Evolutionary conservation across 208 protist species (phyloP).

Genomic region (Crithidia sp.): DNA sequence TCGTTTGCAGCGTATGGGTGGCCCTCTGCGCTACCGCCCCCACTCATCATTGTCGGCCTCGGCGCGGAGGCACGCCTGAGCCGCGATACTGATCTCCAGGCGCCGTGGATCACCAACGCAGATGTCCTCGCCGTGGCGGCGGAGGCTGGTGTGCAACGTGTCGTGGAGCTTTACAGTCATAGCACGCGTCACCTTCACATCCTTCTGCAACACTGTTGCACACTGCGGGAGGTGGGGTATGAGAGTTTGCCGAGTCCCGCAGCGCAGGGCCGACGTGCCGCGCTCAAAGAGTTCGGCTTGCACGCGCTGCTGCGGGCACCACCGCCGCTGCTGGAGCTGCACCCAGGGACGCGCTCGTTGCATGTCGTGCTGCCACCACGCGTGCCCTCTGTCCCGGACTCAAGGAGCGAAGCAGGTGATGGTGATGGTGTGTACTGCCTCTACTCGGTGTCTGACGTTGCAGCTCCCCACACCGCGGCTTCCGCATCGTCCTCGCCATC

Average conservation of each 20-base stretch:
- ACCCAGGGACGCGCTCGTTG: constrained; percentile 10
- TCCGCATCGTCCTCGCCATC: too few relatives aligned
- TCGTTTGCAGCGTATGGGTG: background rate
- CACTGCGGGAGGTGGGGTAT: constrained; percentile 21
- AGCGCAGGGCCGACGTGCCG: constrained; percentile 19
- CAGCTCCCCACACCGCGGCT: background rate
- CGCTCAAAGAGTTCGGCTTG: constrained; percentile 14
- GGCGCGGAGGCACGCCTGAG: constrained; percentile 29
- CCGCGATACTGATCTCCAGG: background rate
- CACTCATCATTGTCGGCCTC: constrained; percentile 41
- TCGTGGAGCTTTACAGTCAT: constrained; percentile 43
- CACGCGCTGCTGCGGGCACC: constrained; percentile 22
- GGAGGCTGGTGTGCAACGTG: constrained; percentile 42
- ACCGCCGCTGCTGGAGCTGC: constrained; percentile 23
- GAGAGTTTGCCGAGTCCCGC: constrained; percentile 18
- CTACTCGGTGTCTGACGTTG: constrained; percentile 9
- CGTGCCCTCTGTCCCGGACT: background rate
- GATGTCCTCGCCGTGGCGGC: constrained; percentile 36
- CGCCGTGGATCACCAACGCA: constrained; percentile 1
- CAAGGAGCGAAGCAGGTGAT: background rate
- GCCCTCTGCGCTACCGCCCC: constrained; percentile 13
- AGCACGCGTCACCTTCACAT: constrained; percentile 26
- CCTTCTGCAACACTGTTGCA: constrained; percentile 21
- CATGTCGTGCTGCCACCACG: constrained; percentile 19
- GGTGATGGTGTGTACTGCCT: background rate